A percentile compares a stretch with the other conserved stretches of the same genome.
Evolutionary conservation across 441 rosid genomes (phyloP).

Genomic region (Populus tomentosa): DNA sequence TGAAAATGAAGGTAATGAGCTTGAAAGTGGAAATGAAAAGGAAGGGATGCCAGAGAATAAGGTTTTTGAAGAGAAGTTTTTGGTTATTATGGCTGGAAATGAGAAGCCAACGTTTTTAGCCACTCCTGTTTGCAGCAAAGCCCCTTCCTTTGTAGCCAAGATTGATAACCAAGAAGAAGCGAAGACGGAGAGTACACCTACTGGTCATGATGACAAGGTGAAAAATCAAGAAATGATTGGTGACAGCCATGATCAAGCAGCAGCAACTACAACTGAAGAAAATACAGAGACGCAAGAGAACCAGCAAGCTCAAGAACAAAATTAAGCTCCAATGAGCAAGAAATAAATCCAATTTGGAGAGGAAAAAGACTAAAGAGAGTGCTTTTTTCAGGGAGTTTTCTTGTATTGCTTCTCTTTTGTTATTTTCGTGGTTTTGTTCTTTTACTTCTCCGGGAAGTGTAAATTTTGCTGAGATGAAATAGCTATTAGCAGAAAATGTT

Average conservation of each 20-base stretch:
- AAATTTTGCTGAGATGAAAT: conserved; percentile 28
- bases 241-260: not conserved
- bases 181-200: conserved; percentile 11
- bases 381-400: too few species aligned
- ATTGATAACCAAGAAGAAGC: conserved; percentile 14
- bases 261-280: not conserved
- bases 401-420: not conserved
- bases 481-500: not conserved
- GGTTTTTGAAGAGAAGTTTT: conserved; percentile 50
- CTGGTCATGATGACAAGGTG: conserved; percentile 33
- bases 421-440: not conserved
- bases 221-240: conserved; percentile 4
- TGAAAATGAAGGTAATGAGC: conserved; percentile 23
- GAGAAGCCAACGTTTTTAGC: conserved; percentile 78
- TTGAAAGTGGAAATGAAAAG: conserved; percentile 53
- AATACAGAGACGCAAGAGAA: conserved; percentile 20
- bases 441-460: conserved; percentile 27
- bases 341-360: not conserved
- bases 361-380: not conserved
- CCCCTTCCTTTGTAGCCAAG: conserved; percentile 29
- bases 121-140: conserved; percentile 49
- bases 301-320: conserved; percentile 27
- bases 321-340: conserved; percentile 10
- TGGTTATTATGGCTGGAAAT: conserved; percentile 93
- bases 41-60: conserved; percentile 10